Base-by-base conservation (phyloP, 768 basidiomycete species). In the Tulasnella sp. region DNA sequence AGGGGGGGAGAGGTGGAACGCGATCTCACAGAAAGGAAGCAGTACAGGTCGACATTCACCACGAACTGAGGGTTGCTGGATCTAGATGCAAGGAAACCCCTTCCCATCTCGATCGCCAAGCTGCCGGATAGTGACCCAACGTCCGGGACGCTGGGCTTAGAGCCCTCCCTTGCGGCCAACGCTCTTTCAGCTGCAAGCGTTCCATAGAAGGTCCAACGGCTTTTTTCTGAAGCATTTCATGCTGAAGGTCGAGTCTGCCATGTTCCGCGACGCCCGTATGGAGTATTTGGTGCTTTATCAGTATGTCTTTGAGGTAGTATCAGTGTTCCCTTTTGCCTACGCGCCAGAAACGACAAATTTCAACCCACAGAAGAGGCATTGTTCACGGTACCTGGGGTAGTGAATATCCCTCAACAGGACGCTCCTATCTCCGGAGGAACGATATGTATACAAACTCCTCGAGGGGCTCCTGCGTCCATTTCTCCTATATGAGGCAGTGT, bases 161-260 rank as follows among this genome's bases (percentile, higher is more conserved):
- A 46, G 16, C 46, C 46, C 44, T 46, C 50, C 24, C 54, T 54
- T 7, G 54, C 3, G 11, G 46, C 46, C 46, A 46, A 46, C 46
- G 46, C 46, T 18, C 16, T 46, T 46, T 46, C 18, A 16, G 18
- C 46, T 20, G 46, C 82, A 40, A 80, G 77, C 1, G 84, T 84
- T 20, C 85, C 83, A 72, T 84, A 86, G n/a, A 85, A 81, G 31
- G 16, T 16, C 83, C 82, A 37, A 84, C 84, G 14, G 85, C 81
- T 24, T 80, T 84, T 4, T 84, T 80, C 1, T 84, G 85, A 76
- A 85, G 83, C 22, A 85, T 80, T 40, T 84, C 84, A 77, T 85
- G 85, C 75, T 86, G 86, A 22, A 85, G 73, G 77, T 86, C 85
- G 5, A 86, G 81, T 5, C 86, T 83, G 46, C 84, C 81, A 72